A percentile compares a stretch with the other conserved stretches of the same genome.
Evolutionary conservation across 2,329 filamentous ascomycete genomes (phyloP).

Genomic region (Thelonectria discophora): DNA sequence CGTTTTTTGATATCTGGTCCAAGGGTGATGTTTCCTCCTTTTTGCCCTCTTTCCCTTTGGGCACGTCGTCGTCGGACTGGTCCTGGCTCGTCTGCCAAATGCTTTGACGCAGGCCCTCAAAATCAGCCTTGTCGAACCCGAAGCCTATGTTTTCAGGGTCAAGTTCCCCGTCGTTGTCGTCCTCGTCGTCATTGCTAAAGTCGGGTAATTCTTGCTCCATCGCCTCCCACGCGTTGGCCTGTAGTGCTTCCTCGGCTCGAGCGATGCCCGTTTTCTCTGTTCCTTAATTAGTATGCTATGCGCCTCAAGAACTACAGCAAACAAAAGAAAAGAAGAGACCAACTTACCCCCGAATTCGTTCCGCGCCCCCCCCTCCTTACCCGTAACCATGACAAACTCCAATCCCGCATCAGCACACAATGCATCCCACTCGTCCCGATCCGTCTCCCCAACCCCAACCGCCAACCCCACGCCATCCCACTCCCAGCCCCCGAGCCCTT

Average conservation of each 20-base stretch:
- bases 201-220: conserved; percentile 39
- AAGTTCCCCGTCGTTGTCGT: conserved; percentile 33
- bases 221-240: conserved; percentile 71
- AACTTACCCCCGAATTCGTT: conserved; percentile 67
- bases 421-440: conserved; percentile 69
- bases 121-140: conserved; percentile 61
- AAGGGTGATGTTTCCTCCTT: conserved; percentile 19
- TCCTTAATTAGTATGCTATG: conserved; percentile 29
- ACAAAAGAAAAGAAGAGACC: neutral
- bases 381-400: conserved; percentile 68
- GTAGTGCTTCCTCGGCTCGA: conserved; percentile 67
- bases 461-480: conserved; percentile 73
- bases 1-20: conserved; percentile 40
- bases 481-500: conserved; percentile 66
- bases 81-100: conserved; percentile 57
- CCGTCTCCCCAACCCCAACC: conserved; percentile 61
- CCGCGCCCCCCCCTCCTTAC: conserved; percentile 48
- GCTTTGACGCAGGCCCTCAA: conserved; percentile 60
- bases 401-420: conserved; percentile 64
- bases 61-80: conserved; percentile 34
- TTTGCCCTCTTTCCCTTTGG: conserved; percentile 25
- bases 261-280: conserved; percentile 67
- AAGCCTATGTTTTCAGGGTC: conserved; percentile 61
- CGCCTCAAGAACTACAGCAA: too few relatives aligned
- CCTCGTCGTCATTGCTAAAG: conserved; percentile 43